Base-by-base conservation (phyloP, 1,139 yeast species). In the Saccharomycopsis hybrid region DNA sequence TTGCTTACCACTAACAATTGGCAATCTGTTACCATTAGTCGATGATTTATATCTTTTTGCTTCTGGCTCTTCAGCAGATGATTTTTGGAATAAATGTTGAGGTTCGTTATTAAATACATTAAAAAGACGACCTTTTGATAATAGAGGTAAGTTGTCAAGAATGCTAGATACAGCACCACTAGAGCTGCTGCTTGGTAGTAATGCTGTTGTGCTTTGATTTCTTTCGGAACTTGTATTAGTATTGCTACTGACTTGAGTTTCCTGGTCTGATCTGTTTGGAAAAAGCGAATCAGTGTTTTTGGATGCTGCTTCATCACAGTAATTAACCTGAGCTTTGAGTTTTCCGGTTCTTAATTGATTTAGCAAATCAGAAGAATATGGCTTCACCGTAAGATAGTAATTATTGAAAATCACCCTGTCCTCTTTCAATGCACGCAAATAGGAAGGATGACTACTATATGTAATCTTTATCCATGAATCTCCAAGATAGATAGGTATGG, bases 401-500 rank as follows among this genome's bases (percentile, higher is more conserved):
- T 36, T 36, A 8, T 51, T 46, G 38, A 51, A 53, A 18, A 46
- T 42, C 1, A 32, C 38, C 4, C 32, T 42, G 24, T 53, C 43
- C 38, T 53, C 55, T 31, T 53, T 53, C 27, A 53, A 33, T 5
- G 54, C 50, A 31, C 55, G 35, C 30, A 42, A 29, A 25, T 35
- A 51, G 2, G 53, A 46, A 5, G 52, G 36, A 29, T 44, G 42
- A 35, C 46, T 48, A 25, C 43, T 38, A 35, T 46, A 53, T 28
- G 55, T 53, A 27, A 53, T 46, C 33, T 51, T 51, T 13, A 53
- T 46, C 55, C 55, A 53, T 9, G 45, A 29, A 13, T 48, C 40
- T 4, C 54, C 55, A 3, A 51, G 33, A 36, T 39, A 48, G 9
- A 53, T 46, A 11, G 55, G 55, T 9, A 53, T 8, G 2, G 38